Evolutionary conservation across 352 stramenopile species (phyloP), one percentile per base, ranked within the genome.

Genomic region (Bremia lactucae): DNA sequence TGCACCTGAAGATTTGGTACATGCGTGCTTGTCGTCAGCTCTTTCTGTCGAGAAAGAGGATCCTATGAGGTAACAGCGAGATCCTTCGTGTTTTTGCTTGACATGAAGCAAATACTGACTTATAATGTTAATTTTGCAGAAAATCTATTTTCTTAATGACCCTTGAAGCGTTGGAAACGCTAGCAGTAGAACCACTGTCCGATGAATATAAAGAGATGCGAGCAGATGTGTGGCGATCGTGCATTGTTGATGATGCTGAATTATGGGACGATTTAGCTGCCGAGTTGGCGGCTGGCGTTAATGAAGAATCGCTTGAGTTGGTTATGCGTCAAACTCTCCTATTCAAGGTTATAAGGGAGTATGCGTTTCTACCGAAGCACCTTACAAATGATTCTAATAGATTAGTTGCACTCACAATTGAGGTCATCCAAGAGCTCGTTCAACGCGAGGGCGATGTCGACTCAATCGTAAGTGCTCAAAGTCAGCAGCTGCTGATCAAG

Each of bases 141-240:
- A n/a, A n/a, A n/a, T n/a, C n/a, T n/a, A 52, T 85, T 36, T 87
- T 89, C 39, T 47, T 89, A 15, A 72, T 86, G 57, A 62, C 68
- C 0, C 40, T 89, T 0, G 73, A 87, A 42, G 70, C 70, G n/a
- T 58, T 83, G 14, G 77, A 87, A 29, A 79, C 57, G 38, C 24
- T 80, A 9, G 51, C 66, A 20, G 51, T 36, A 2, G 64, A 75
- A 14, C 54, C 52, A 1, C 16, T 42, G 10, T 50, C 33, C 9
- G 44, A 64, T 3, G 63, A 77, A 14, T 83, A 73, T n/a, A 48
- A 70, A 43, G 60, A 62, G 7, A 62, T 72, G 38, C 62, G 67
- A 41, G 36, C 58, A 5, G 40, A 42, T 33, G 59, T 73, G 21
- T 91, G 78, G 78, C 63, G 68, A 41, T 59, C 73, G 21, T 80